Evolutionary conservation across 371 early-diverging fungal species (phyloP).

Genomic region (Saksenaea oblongispora): DNA sequence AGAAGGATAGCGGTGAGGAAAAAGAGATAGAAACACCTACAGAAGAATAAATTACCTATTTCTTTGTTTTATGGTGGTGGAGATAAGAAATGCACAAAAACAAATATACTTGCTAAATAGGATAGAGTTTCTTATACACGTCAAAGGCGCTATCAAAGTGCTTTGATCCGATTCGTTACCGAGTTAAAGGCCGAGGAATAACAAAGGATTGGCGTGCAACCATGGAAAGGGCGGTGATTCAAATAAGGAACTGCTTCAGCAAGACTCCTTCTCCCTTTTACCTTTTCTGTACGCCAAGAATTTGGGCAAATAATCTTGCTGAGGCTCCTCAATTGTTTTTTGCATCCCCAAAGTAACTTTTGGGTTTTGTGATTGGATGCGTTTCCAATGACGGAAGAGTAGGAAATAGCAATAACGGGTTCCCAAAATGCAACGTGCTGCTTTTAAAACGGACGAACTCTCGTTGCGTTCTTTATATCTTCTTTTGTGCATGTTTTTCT

Average conservation of each 20-base stretch:
- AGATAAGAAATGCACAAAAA: background rate
- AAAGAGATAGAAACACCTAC: background rate
- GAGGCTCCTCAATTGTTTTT: conserved; percentile 1
- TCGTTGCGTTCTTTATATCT: background rate
- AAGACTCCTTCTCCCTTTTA: background rate
- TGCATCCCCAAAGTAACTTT: background rate
- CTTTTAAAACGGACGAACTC: conserved; percentile 1
- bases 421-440: conserved; percentile 2
- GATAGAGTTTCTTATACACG: background rate
- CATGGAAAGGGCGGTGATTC: background rate
- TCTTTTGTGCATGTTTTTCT: background rate
- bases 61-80: background rate
- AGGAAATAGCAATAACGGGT: background rate
- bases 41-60: background rate
- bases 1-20: conserved; percentile 4
- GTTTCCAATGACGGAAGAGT: conserved; percentile 1
- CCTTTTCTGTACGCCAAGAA: conserved; percentile 1
- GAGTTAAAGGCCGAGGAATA: background rate
- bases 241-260: too few species aligned
- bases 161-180: background rate
- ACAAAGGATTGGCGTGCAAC: background rate
- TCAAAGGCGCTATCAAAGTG: background rate
- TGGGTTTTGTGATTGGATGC: background rate
- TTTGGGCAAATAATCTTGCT: background rate
- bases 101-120: background rate